phyloP scores from a whole-genome alignment of 305 asterid species.

The Andrographis paniculata region DNA sequence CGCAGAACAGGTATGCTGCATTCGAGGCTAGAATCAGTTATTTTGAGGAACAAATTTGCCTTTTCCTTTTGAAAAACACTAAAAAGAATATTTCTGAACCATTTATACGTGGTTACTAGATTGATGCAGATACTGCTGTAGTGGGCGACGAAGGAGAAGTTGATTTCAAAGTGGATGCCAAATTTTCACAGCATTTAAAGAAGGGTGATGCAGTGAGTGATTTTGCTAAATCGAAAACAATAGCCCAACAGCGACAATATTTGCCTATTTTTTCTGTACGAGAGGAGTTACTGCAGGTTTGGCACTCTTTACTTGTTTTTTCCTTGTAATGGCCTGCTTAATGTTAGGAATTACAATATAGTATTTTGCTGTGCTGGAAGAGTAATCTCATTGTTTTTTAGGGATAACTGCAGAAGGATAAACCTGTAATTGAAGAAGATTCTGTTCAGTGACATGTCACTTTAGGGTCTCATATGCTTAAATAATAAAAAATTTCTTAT shows the following conservation, averaged over 20 bases:
- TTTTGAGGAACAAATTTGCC: conserved; percentile 5
- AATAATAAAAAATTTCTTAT: no score
- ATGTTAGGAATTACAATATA: conserved; percentile 1
- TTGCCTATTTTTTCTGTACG: conserved; percentile 89
- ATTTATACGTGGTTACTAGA: conserved; percentile 34
- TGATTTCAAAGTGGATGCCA: conserved; percentile 91
- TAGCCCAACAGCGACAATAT: conserved; percentile 83
- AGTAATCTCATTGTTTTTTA: neutral
- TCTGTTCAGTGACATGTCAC: no score
- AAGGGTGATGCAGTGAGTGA: conserved; percentile 83
- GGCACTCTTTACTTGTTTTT: conserved; percentile 16
- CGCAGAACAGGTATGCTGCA: conserved; percentile 70
- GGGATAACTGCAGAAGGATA: neutral
- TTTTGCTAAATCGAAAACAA: conserved; percentile 65
- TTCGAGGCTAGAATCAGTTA: conserved; percentile 9
- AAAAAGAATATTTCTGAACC: conserved; percentile 20
- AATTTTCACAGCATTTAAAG: conserved; percentile 83
- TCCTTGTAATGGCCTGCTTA: neutral
- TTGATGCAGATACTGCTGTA: conserved; percentile 93
- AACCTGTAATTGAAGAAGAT: neutral
- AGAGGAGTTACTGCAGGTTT: conserved; percentile 93
- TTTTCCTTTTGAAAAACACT: conserved; percentile 3
- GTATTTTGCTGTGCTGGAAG: neutral
- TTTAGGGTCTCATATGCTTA: no score
- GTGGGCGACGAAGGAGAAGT: conserved; percentile 98